Conservation (phyloP, 2,329 filamentous ascomycete genomes). For the Arthrobotrys megalospora region DNA sequence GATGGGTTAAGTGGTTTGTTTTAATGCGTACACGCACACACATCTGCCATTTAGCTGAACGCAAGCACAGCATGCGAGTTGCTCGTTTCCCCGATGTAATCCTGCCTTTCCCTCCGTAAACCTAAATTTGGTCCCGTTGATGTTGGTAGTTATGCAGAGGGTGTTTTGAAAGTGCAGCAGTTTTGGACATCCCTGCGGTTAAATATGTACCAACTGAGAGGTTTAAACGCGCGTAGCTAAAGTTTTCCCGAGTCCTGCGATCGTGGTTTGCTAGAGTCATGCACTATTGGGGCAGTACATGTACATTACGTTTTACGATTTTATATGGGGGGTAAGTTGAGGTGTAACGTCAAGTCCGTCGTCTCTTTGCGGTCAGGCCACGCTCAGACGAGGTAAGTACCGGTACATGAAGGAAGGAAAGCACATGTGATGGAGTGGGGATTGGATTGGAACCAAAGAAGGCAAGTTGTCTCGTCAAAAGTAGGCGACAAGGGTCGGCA, state of each 20-base stretch:
- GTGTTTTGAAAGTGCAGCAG: not conserved
- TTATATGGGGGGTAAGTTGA: constrained; percentile 3
- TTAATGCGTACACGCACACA: not conserved
- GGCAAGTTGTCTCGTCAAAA: constrained; percentile 34
- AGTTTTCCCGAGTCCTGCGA: too few species aligned
- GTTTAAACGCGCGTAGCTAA: constrained; percentile 20
- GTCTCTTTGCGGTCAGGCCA: constrained; percentile 43
- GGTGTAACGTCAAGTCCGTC: not conserved
- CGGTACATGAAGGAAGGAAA: constrained; percentile 25
- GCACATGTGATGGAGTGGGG: constrained; percentile 33
- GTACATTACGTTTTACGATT: constrained; percentile 2
- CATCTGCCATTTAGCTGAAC: not conserved
- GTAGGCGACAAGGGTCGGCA: constrained; percentile 49
- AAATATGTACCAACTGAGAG: not conserved
- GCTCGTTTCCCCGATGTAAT: constrained; percentile 3
- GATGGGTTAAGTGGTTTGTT: not conserved
- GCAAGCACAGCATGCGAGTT: not conserved
- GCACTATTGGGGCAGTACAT: not conserved
- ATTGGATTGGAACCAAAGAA: constrained; percentile 17
- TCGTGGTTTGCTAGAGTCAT: too few species aligned
- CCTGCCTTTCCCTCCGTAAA: not conserved
- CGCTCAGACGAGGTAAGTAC: constrained; percentile 40
- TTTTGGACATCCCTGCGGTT: constrained; percentile 10
- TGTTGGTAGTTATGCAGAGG: constrained; percentile 10
- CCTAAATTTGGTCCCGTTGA: not conserved